Base-by-base conservation (phyloP, 768 basidiomycete genomes). In the Lentinula guzmanii region DNA sequence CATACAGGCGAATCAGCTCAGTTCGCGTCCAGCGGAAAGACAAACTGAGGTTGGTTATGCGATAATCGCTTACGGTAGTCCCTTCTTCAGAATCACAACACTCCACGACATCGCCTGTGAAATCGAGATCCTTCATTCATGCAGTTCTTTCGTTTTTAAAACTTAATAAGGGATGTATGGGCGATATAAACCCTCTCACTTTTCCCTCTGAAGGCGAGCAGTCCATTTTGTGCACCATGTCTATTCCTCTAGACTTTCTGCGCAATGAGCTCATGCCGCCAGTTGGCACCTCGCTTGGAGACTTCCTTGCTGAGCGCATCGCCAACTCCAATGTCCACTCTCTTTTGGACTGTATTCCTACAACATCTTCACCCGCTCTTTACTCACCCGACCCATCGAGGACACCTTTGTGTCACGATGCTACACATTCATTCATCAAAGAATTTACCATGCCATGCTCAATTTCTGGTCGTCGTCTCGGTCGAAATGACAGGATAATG, bases 401-500 rank as follows among this genome's bases (percentile, higher is more conserved):
- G 3, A 70, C 69, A 8, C 74, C 76, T 28, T 65, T 81, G 7
- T 64, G 63, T 11, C 79, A 79, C 60, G 67, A 70, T 51, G 65
- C 70, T 11, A 66, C 80, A 35, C 75, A 68, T 52, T 60, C 67
- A 15, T 80, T 80, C 65, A 67, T 81, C 41, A 65, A 72, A 21
- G 68, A 66, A 52, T 81, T 81, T 65, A 67, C 63, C 16, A 69
- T 80, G 18, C 79, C 80, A 1, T 70, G 71, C 62, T 72, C 75
- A 0, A 61, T 65, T 13, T 62, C 68, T 10, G 70, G 69, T 28
- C 43, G 58, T 21, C 69, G 66, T 2, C 67, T 79, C 3, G 74
- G 73, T 7, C 75, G 72, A 10, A 82, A 80, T 65, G 78, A 80
- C 68, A 74, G 80, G 10, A 71, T 82, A 60, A 77, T 82, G 71